These are phyloP conservation scores for Suillus variegatus DNA, from an alignment of 768 basidiomycete species.

Conservation along the genomic window DNA sequence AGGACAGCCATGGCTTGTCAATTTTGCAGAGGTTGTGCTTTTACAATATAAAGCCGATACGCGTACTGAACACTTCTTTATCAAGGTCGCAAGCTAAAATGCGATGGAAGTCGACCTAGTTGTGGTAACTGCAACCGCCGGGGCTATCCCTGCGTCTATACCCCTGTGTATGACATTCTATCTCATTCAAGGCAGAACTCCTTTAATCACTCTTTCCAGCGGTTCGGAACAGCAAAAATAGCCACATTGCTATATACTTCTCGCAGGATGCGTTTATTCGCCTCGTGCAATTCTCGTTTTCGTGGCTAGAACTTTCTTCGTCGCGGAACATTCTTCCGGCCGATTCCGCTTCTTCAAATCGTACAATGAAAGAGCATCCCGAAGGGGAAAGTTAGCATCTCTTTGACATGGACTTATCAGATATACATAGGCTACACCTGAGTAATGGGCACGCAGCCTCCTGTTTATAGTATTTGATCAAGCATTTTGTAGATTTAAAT, in stretches of 20 bases:
- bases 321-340: constrained; percentile 26
- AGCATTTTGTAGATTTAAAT: background rate
- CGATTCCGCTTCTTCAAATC: constrained; percentile 2
- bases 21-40: constrained; percentile 64
- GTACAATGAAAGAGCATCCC: constrained; percentile 5
- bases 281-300: constrained; percentile 15
- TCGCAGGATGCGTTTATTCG: constrained; percentile 19
- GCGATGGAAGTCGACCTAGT: constrained; percentile 62
- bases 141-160: constrained; percentile 57
- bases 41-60: background rate
- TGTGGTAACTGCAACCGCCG: constrained; percentile 69
- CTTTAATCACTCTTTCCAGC: constrained; percentile 12
- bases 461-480: constrained; percentile 12
- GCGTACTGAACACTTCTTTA: constrained; percentile 3
- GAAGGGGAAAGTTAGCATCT: constrained; percentile 14
- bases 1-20: constrained; percentile 72
- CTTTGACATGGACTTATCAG: constrained; percentile 18
- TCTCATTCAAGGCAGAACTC: constrained; percentile 10
- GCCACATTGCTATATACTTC: constrained; percentile 14
- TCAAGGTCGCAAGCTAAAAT: constrained; percentile 71
- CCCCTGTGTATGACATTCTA: constrained; percentile 59
- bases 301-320: constrained; percentile 10
- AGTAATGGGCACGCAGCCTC: constrained; percentile 14
- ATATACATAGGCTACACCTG: constrained; percentile 31
- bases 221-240: constrained; percentile 36